These are phyloP conservation scores for Hypholoma sublateritium DNA, from an alignment of 768 basidiomycete genomes.

Conservation along the genomic window DNA sequence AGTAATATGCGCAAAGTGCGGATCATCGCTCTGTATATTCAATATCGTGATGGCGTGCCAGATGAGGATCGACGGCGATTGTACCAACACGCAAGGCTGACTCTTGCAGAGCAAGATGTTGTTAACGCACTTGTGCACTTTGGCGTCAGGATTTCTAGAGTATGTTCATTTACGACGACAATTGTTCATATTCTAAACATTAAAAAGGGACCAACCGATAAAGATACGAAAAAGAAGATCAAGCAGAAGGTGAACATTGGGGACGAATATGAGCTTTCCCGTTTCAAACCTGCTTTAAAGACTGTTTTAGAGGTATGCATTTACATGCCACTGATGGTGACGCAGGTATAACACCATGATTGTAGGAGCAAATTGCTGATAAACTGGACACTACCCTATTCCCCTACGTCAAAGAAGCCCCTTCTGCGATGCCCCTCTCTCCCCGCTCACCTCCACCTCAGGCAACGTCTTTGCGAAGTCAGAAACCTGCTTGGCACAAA, in stretches of 20 bases:
- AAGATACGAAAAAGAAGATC: slow-evolving; percentile 76
- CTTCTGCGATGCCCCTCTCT: slow-evolving; percentile 46
- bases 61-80: slow-evolving; percentile 93
- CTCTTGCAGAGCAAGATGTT: slow-evolving; percentile 88
- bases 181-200: not conserved
- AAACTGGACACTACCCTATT: slow-evolving; percentile 79
- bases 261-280: slow-evolving; percentile 96
- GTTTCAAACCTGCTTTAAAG: slow-evolving; percentile 83
- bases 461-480: slow-evolving; percentile 80
- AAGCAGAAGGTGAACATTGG: slow-evolving; percentile 75
- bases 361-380: slow-evolving; percentile 78
- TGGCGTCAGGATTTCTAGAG: slow-evolving; percentile 83
- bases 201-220: slow-evolving; percentile 66
- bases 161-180: slow-evolving; percentile 31
- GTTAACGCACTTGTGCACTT: slow-evolving; percentile 83
- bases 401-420: slow-evolving; percentile 87
- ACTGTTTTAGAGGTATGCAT: slow-evolving; percentile 75
- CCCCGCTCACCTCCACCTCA: slow-evolving; percentile 54
- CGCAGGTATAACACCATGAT: not conserved
- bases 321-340: not conserved
- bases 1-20: slow-evolving; percentile 94
- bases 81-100: slow-evolving; percentile 92
- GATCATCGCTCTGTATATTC: slow-evolving; percentile 93
- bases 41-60: slow-evolving; percentile 95
- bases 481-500: slow-evolving; percentile 88